These are phyloP conservation scores for Aspergillus sp. DNA, from an alignment of 2,329 filamentous ascomycete genomes.

Conservation along the genomic window DNA sequence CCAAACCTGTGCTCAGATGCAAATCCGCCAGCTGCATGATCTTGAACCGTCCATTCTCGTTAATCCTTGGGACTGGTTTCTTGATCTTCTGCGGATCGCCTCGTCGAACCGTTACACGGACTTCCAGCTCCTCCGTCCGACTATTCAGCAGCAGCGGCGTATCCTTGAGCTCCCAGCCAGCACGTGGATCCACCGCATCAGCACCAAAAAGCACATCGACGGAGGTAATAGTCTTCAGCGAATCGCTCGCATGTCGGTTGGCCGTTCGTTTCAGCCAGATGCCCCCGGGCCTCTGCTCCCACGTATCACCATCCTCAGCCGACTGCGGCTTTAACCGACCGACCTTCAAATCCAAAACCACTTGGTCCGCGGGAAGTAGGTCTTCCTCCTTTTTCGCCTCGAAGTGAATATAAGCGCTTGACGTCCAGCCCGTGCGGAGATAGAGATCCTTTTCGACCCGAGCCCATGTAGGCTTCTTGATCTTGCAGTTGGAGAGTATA, in stretches of 20 bases:
- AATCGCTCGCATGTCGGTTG: slow-evolving; percentile 66
- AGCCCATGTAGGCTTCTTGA: slow-evolving; percentile 67
- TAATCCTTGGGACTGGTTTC: slow-evolving; percentile 67
- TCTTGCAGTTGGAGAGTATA: slow-evolving; percentile 63
- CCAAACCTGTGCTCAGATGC: slow-evolving; percentile 84
- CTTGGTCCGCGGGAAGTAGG: slow-evolving; percentile 61
- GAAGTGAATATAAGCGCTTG: slow-evolving; percentile 72
- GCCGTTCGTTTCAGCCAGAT: slow-evolving; percentile 74
- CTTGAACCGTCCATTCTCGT: slow-evolving; percentile 89
- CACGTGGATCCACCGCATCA: slow-evolving; percentile 81
- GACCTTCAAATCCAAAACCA: slow-evolving; percentile 71
- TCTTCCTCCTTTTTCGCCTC: slow-evolving; percentile 81
- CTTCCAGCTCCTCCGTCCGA: slow-evolving; percentile 52
- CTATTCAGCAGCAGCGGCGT: slow-evolving; percentile 64
- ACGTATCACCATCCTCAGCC: slow-evolving; percentile 49
- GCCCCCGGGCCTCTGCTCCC: slow-evolving; percentile 69
- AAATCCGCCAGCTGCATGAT: slow-evolving; percentile 95
- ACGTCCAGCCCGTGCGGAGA: slow-evolving; percentile 63
- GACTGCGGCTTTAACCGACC: slow-evolving; percentile 61
- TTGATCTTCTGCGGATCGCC: slow-evolving; percentile 57
- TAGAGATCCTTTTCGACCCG: slow-evolving; percentile 85
- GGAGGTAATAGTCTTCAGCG: slow-evolving; percentile 64
- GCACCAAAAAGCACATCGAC: slow-evolving; percentile 83
- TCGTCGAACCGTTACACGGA: slow-evolving; percentile 69
- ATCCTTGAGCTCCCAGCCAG: slow-evolving; percentile 72